These are phyloP conservation scores for Ophiocordyceps robertsii DNA, from an alignment of 2,329 filamentous ascomycete species.

Conservation along the genomic window DNA sequence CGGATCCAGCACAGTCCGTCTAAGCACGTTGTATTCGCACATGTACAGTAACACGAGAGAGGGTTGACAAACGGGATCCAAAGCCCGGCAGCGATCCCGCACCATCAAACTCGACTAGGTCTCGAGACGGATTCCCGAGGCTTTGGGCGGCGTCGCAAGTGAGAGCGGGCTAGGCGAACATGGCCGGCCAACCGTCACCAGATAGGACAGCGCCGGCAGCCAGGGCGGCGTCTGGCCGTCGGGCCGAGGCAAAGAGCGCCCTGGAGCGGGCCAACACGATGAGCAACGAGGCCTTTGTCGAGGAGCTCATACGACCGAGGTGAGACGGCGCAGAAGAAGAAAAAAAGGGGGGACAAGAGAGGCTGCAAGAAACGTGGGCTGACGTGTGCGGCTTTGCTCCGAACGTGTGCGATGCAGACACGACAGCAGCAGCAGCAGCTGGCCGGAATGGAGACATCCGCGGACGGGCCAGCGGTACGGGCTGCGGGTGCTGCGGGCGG, in stretches of 20 bases:
- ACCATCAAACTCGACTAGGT: too few species aligned
- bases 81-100: too few species aligned
- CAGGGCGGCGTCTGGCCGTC: background rate
- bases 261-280: constrained; percentile 36
- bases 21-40: too few species aligned
- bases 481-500: constrained; percentile 28
- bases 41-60: too few species aligned
- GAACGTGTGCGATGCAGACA: too few species aligned
- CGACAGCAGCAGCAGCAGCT: constrained; percentile 5
- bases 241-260: constrained; percentile 10
- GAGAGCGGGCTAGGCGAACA: background rate
- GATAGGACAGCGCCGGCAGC: background rate
- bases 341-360: too few species aligned
- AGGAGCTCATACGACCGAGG: constrained; percentile 32
- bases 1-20: too few species aligned
- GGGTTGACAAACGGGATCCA: too few species aligned
- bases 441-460: constrained; percentile 38
- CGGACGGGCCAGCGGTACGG: constrained; percentile 24
- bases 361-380: too few species aligned
- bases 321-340: too few species aligned
- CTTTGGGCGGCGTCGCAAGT: background rate
- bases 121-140: background rate
- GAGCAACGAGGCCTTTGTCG: constrained; percentile 32
- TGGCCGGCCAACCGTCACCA: background rate
- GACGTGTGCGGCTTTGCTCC: too few species aligned